Conservation (phyloP, 2,329 filamentous ascomycete genomes). For the Epicoccum nigrum region DNA sequence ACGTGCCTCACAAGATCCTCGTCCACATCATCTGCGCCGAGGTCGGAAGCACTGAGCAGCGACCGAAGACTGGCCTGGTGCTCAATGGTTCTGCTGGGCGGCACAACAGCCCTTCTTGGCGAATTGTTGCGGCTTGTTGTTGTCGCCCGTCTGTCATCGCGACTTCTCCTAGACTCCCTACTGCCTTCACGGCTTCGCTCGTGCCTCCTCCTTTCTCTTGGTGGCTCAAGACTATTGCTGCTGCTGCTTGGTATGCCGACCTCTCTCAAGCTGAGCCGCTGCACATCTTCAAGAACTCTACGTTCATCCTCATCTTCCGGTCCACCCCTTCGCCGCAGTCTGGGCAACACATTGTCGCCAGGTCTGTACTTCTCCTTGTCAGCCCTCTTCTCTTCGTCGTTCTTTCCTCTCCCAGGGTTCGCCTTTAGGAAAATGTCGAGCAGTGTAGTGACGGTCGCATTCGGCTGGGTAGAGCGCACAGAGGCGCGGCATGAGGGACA, state of each 20-base stretch:
- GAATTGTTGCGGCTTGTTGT: conserved; percentile 36
- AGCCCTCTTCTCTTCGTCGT: conserved; percentile 75
- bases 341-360: conserved; percentile 80
- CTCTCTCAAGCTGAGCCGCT: conserved; percentile 75
- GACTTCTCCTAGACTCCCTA: conserved; percentile 34
- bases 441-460: conserved; percentile 87
- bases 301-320: conserved; percentile 70
- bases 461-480: conserved; percentile 85
- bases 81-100: conserved; percentile 70
- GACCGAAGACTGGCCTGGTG: conserved; percentile 90
- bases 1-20: conserved; percentile 90
- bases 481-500: conserved; percentile 90
- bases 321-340: conserved; percentile 56
- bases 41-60: conserved; percentile 78
- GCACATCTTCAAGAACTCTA: conserved; percentile 72
- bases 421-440: conserved; percentile 85
- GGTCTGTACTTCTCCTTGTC: conserved; percentile 77
- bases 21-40: conserved; percentile 79
- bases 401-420: conserved; percentile 76
- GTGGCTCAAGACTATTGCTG: conserved; percentile 50
- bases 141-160: conserved; percentile 32
- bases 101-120: conserved; percentile 30
- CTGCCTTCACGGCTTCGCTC: conserved; percentile 50
- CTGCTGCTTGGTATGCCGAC: conserved; percentile 56
- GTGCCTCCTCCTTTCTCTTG: conserved; percentile 40